phyloP scores from a whole-genome alignment of 1,284 basidiomycete species.

The Sanguinoderma infundibulare region DNA sequence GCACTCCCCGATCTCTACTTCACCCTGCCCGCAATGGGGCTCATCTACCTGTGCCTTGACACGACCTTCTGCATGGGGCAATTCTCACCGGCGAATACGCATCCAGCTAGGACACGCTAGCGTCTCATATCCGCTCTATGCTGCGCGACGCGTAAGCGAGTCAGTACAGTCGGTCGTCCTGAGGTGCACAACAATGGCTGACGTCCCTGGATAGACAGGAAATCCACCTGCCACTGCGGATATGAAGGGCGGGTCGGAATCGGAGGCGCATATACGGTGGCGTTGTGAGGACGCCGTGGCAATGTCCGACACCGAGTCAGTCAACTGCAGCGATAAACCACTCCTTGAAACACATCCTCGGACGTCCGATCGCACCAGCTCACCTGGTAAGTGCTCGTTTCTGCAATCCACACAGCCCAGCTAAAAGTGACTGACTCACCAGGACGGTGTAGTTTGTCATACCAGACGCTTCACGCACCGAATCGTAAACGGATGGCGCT shows the following conservation, averaged over 20 bases:
- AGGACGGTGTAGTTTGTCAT: neutral
- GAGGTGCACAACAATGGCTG: neutral
- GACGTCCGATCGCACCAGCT: neutral
- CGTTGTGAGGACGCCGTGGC: neutral
- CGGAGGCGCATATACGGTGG: neutral
- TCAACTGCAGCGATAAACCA: neutral
- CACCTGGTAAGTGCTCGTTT: neutral
- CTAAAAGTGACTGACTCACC: neutral
- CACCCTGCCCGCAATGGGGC: neutral
- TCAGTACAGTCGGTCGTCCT: neutral
- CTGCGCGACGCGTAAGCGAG: slow-evolving; percentile 5
- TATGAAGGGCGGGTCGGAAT: neutral
- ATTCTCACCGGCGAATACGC: neutral
- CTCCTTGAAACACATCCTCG: slow-evolving; percentile 4
- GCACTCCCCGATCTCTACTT: slow-evolving; percentile 1
- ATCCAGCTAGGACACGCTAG: slow-evolving; percentile 7
- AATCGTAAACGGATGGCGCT: neutral
- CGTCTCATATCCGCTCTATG: slow-evolving; percentile 1
- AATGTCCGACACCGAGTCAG: neutral
- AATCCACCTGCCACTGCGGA: neutral
- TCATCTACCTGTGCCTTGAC: neutral
- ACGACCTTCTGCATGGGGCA: neutral
- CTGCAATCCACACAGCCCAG: neutral
- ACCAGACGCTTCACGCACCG: neutral
- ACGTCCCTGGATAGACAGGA: neutral